A percentile compares a stretch with the other conserved stretches of the same genome.
These are phyloP conservation scores for Striga asiatica DNA, from an alignment of 257 asterid genomes.

Conservation along the genomic window DNA sequence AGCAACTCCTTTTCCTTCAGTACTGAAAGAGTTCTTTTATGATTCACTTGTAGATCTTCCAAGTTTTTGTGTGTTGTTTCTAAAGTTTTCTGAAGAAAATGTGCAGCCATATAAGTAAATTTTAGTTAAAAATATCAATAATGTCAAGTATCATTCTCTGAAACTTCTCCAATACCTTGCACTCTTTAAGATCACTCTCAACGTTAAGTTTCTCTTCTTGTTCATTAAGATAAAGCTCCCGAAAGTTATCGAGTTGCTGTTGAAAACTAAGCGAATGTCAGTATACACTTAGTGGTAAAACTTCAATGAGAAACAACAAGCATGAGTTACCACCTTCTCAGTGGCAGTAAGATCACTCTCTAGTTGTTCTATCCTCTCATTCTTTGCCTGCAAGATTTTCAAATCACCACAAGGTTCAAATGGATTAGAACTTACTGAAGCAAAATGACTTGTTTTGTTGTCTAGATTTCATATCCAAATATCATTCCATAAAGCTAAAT, in stretches of 20 bases:
- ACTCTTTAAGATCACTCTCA: slow-evolving; percentile 52
- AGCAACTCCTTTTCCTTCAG: slow-evolving; percentile 49
- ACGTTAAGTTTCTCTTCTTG: slow-evolving; percentile 59
- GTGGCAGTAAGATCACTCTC: slow-evolving; percentile 48
- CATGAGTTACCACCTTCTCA: slow-evolving; percentile 34
- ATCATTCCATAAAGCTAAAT: no score
- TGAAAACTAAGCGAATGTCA: background rate
- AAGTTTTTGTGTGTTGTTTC: slow-evolving; percentile 35
- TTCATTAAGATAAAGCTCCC: slow-evolving; percentile 57
- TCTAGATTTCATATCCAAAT: background rate
- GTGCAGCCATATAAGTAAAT: slow-evolving; percentile 8
- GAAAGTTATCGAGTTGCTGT: slow-evolving; percentile 49
- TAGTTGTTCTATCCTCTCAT: slow-evolving; percentile 60
- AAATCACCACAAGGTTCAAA: slow-evolving; percentile 2
- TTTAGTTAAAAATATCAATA: background rate
- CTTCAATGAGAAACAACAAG: background rate
- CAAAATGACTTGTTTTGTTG: background rate
- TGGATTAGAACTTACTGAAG: background rate
- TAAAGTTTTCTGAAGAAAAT: slow-evolving; percentile 36
- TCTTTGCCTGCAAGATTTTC: slow-evolving; percentile 48
- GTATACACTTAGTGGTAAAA: background rate
- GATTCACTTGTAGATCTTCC: slow-evolving; percentile 54
- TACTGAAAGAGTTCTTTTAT: slow-evolving; percentile 31
- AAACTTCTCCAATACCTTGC: slow-evolving; percentile 42
- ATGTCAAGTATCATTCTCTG: background rate